Evolutionary conservation across 805 yeast species (phyloP), one percentile per base, ranked within the genome.

Genomic region (Saturnispora gosingensis): DNA sequence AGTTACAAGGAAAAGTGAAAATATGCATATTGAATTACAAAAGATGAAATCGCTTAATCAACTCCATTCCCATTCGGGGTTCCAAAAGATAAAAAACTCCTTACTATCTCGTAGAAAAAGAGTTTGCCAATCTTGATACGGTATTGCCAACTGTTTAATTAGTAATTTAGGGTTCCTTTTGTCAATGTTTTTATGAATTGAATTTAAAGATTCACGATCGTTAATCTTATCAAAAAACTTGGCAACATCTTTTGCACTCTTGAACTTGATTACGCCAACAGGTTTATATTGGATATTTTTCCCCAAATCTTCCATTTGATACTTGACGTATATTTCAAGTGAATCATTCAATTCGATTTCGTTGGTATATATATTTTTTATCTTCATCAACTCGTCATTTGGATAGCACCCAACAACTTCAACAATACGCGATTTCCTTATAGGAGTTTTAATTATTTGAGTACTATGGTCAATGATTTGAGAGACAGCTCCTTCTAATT

Each of bases 251-350:
- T 24, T 16, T 13, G 34, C 35, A 13, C 10, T 15, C 13, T 20
- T 25, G 18, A 49, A 49, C 32, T 45, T 49, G 5, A 49, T 49
- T 22, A 43, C 42, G 7, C 51, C 51, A 7, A 49, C 18, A 18
- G 46, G 35, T 16, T 43, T 42, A 22, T 35, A 49, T 16, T 20
- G n/a, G 3, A 10, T n/a, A 25, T n/a, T 8, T 11, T 25, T 28
- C 11, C 16, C 28, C 3, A 9, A 18, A n/a, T 50, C 52, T 3
- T 35, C 35, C 5, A 13, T 20, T n/a, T 9, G n/a, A 27, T 45
- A 45, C 35, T 39, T 49, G 8, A 56, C 32, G 40, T 48, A 56
- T 2, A 56, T 7, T 30, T 56, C 58, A 34, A 56, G 50, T 7
- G 53, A 34, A 40, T 56, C 54, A 25, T 45, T 43, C 3, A 52